Evolutionary conservation across 106 monocot genomes (phyloP).

Genomic region (Platanthera guangdongensis): DNA sequence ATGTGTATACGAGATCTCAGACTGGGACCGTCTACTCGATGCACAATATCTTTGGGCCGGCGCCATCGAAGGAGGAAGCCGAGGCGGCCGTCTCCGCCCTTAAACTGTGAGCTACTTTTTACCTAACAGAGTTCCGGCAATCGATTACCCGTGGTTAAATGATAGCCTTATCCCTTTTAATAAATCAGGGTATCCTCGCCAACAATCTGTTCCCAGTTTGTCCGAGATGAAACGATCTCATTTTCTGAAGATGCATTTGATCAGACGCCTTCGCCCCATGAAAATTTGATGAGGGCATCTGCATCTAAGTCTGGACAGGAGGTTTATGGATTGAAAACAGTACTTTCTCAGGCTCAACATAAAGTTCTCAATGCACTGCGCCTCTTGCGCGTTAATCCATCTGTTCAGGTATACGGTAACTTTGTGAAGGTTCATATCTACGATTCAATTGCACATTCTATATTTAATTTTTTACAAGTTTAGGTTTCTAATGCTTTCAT

Average conservation of each 20-base stretch:
- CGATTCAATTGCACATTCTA: too few relatives aligned
- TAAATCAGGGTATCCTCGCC: neutral
- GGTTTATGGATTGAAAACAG: neutral
- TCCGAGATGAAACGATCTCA: neutral
- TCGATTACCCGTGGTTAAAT: neutral
- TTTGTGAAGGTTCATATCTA: neutral
- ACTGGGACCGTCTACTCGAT: neutral
- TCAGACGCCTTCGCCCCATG: neutral
- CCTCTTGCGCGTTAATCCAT: neutral
- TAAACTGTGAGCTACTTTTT: slow-evolving; percentile 26
- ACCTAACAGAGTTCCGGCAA: neutral
- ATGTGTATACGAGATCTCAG: neutral
- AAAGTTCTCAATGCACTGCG: slow-evolving; percentile 5
- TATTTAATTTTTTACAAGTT: neutral
- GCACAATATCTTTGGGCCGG: slow-evolving; percentile 16
- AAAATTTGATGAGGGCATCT: neutral
- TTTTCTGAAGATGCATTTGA: neutral
- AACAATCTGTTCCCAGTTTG: neutral
- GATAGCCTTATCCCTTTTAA: neutral
- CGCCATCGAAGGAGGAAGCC: slow-evolving; percentile 40
- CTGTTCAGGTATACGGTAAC: neutral
- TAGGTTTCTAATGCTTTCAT: neutral
- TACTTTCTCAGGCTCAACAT: neutral
- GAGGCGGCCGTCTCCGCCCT: slow-evolving; percentile 41
- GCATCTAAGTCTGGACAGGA: neutral